Percentiles rank a stretch among this genome's conserved stretches.
Conservation (phyloP, 2,329 filamentous ascomycete species). For the Eutypella sp. region DNA sequence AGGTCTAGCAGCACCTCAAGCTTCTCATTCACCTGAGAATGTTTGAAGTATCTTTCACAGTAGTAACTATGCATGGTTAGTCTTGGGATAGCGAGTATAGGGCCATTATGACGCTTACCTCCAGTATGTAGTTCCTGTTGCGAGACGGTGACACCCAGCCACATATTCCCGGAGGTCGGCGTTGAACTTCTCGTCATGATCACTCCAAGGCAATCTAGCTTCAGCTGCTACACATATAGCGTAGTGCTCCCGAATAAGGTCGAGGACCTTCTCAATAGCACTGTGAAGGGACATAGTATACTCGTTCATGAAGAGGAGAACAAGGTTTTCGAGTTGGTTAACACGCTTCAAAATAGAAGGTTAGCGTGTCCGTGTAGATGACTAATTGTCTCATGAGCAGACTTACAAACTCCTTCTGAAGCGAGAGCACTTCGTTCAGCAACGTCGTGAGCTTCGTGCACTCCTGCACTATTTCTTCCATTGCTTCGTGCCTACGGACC, state of each 20-base stretch:
- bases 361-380: background rate
- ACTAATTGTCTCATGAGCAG: too few relatives aligned
- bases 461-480: slow-evolving; percentile 22
- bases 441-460: slow-evolving; percentile 22
- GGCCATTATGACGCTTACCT: slow-evolving; percentile 13
- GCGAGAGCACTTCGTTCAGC: slow-evolving; percentile 22
- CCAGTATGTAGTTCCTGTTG: slow-evolving; percentile 24
- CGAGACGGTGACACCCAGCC: slow-evolving; percentile 19
- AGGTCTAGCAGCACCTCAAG: slow-evolving; percentile 20
- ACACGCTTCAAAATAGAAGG: slow-evolving; percentile 14
- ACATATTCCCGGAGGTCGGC: slow-evolving; percentile 21
- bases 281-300: slow-evolving; percentile 17
- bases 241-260: slow-evolving; percentile 25
- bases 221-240: slow-evolving; percentile 21
- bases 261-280: slow-evolving; percentile 18
- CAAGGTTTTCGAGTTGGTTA: slow-evolving; percentile 23
- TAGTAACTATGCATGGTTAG: slow-evolving; percentile 18
- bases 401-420: slow-evolving; percentile 28
- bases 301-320: slow-evolving; percentile 23
- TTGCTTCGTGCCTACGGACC: slow-evolving; percentile 21
- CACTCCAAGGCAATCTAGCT: slow-evolving; percentile 23
- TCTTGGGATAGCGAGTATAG: background rate
- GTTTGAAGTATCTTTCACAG: slow-evolving; percentile 22
- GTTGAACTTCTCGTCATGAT: slow-evolving; percentile 21
- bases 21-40: slow-evolving; percentile 18